Percentiles rank a stretch among this genome's conserved stretches.
phyloP scores from a whole-genome alignment of 2,329 filamentous ascomycete species.

The Didymella arachidicola region DNA sequence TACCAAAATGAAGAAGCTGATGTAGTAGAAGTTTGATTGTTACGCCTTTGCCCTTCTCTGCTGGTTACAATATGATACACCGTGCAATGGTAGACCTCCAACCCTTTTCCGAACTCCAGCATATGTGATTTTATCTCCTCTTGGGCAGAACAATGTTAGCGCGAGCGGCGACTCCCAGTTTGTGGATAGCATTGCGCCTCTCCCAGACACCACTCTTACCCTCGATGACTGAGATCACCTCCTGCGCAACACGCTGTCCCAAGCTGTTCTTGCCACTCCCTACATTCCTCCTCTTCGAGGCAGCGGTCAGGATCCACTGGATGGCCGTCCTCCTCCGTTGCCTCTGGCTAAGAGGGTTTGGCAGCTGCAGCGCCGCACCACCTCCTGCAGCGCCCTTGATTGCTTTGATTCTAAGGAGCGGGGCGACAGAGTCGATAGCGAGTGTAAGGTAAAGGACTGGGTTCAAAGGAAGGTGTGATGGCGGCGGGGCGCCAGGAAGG shows the following conservation, averaged over 20 bases:
- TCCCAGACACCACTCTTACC: constrained; percentile 87
- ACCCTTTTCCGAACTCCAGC: constrained; percentile 14
- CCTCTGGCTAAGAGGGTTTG: constrained; percentile 75
- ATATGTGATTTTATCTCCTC: constrained; percentile 37
- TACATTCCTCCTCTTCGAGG: constrained; percentile 76
- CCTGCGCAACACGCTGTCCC: constrained; percentile 80
- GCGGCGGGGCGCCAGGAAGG: constrained; percentile 77
- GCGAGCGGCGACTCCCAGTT: constrained; percentile 77
- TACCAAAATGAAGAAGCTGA: not conserved
- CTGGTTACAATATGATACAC: constrained; percentile 21
- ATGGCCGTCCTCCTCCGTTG: constrained; percentile 82
- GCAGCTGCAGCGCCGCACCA: constrained; percentile 82
- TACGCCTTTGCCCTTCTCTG: constrained; percentile 6
- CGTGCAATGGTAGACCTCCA: constrained; percentile 16
- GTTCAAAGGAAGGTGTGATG: constrained; percentile 83
- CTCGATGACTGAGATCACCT: constrained; percentile 87
- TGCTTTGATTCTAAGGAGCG: constrained; percentile 79
- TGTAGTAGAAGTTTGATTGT: not conserved
- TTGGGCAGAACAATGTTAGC: constrained; percentile 67
- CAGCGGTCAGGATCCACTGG: constrained; percentile 87
- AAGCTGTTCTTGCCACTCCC: constrained; percentile 77
- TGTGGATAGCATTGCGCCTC: constrained; percentile 78
- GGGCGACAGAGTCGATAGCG: constrained; percentile 91
- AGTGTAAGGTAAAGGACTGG: constrained; percentile 88
- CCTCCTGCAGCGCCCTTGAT: constrained; percentile 84